Evolutionary conservation across 116 monocot genomes (phyloP).

Genomic region (Trichopus zeylanicus): DNA sequence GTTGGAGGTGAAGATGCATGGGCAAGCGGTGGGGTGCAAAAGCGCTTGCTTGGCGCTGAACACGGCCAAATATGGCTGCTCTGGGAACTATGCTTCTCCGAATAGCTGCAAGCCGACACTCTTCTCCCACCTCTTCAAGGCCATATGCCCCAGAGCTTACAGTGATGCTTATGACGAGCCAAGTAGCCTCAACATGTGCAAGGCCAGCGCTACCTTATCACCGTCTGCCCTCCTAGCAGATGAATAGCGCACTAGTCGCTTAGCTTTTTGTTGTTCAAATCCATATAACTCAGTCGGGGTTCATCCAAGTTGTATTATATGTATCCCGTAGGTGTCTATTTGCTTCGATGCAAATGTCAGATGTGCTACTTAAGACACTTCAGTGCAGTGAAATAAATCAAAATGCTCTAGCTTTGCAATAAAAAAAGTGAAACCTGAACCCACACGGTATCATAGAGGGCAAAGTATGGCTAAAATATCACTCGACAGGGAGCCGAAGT

Average conservation of each 20-base stretch:
- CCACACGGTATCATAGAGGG: no score
- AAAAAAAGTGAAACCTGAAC: no score
- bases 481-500: no score
- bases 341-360: no score
- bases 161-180: constrained; percentile 89
- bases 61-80: constrained; percentile 77
- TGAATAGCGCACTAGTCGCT: not conserved
- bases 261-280: no score
- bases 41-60: constrained; percentile 85
- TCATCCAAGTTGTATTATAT: no score
- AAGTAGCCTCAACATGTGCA: constrained; percentile 56
- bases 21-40: constrained; percentile 67
- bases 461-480: no score
- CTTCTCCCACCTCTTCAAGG: constrained; percentile 79
- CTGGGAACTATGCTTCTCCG: constrained; percentile 51
- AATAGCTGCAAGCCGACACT: constrained; percentile 59
- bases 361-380: no score
- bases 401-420: no score
- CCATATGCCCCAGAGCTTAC: constrained; percentile 77
- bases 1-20: constrained; percentile 37
- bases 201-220: constrained; percentile 62
- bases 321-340: no score
- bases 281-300: no score
- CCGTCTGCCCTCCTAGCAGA: constrained; percentile 53
- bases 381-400: no score